Conservation (phyloP, 1,139 yeast species). For the Suhomyces bokatorum region DNA sequence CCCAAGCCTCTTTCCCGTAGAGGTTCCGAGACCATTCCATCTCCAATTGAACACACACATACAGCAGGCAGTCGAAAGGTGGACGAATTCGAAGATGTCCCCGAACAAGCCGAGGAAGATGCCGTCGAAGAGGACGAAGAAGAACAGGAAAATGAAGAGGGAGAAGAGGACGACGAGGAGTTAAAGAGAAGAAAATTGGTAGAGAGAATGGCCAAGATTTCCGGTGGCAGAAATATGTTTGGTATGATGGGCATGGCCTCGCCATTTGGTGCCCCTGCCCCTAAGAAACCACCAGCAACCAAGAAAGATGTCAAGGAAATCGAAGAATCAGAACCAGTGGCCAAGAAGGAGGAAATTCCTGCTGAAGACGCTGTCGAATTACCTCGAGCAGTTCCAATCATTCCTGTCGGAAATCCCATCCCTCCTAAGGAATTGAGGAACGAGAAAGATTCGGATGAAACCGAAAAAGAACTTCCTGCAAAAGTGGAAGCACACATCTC, state of each 20-base stretch:
- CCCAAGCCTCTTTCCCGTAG: conserved; percentile 2
- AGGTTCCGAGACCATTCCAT: conserved; percentile 1
- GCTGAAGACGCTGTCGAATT: background rate
- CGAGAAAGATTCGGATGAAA: background rate
- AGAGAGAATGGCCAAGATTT: conserved; percentile 93
- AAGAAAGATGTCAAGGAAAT: conserved; percentile 17
- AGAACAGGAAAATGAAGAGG: conserved; percentile 18
- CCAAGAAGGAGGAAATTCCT: background rate
- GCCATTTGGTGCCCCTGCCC: conserved; percentile 52
- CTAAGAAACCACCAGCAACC: conserved; percentile 11
- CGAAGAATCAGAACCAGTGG: conserved; percentile 11
- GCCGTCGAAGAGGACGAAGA: conserved; percentile 1
- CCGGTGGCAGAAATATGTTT: conserved; percentile 89
- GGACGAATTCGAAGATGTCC: conserved; percentile 4
- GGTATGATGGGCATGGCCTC: conserved; percentile 74
- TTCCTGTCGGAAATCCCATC: conserved; percentile 38
- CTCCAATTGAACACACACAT: conserved; percentile 8
- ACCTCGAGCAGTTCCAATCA: conserved; percentile 48
- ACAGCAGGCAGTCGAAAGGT: conserved; percentile 3
- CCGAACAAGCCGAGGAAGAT: conserved; percentile 1
- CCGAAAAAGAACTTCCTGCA: background rate
- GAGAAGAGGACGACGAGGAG: conserved; percentile 70
- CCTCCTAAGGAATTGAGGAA: conserved; percentile 18
- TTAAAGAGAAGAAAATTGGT: conserved; percentile 75
- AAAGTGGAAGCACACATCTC: background rate